A percentile compares a stretch with the other conserved stretches of the same genome.
phyloP scores from a whole-genome alignment of 2,329 filamentous ascomycete genomes.

The Endoconidiophora laricicola region DNA sequence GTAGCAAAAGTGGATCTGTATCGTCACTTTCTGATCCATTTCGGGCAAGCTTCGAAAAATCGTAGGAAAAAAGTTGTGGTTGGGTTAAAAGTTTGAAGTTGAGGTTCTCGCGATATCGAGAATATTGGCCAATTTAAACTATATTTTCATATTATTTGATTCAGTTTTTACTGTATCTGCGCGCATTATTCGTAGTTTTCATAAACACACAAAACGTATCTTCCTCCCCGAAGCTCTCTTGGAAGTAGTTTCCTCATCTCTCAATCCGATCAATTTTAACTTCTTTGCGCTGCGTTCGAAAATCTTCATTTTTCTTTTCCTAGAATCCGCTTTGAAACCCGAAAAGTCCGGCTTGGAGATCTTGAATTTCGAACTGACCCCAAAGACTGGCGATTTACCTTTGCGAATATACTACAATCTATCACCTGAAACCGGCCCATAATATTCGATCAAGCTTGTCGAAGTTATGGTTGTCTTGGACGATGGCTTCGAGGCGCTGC shows the following conservation, averaged over 20 bases:
- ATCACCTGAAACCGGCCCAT: too few species aligned
- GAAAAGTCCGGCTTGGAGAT: background rate
- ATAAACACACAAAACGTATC: too few species aligned
- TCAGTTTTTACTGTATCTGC: background rate
- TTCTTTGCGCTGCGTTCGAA: too few species aligned
- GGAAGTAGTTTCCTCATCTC: too few species aligned
- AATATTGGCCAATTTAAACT: background rate
- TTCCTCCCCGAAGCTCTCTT: too few species aligned
- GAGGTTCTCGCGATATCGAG: background rate
- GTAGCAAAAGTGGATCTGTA: conserved; percentile 9
- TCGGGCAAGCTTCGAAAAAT: conserved; percentile 4
- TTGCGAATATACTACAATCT: too few species aligned
- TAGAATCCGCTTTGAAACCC: background rate
- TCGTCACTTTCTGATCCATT: conserved; percentile 11
- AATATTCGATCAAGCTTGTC: background rate
- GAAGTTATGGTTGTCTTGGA: conserved; percentile 35
- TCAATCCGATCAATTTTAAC: too few species aligned
- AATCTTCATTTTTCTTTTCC: background rate
- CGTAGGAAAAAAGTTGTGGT: conserved; percentile 2
- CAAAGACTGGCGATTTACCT: too few species aligned
- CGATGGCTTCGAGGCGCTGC: conserved; percentile 48
- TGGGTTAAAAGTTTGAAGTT: background rate
- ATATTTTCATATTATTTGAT: background rate
- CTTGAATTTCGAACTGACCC: too few species aligned
- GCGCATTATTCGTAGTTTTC: too few species aligned